Conservation (phyloP, 352 stramenopile species). For the Globisporangium sylvaticum region DNA sequence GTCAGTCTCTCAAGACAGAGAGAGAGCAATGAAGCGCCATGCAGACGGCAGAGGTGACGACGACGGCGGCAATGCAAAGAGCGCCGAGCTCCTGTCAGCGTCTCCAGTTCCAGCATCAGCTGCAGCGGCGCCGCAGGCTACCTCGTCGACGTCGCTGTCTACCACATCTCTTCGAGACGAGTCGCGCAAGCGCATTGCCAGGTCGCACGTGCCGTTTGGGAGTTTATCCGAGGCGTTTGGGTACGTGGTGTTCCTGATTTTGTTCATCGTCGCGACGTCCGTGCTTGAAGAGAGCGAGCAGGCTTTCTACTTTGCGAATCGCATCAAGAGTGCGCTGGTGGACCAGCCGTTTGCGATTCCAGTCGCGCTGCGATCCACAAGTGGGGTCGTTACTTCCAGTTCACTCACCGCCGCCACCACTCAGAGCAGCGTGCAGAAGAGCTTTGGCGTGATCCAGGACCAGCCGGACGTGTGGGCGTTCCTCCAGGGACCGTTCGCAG, state of each 20-base stretch:
- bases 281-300: constrained; percentile 43
- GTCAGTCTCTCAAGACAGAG: neutral
- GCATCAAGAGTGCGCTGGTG: constrained; percentile 40
- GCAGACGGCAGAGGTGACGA: constrained; percentile 13
- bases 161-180: neutral
- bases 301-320: constrained; percentile 65
- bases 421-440: constrained; percentile 27
- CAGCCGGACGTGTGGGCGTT: constrained; percentile 60
- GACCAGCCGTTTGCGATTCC: constrained; percentile 42
- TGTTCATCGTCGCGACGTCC: constrained; percentile 51
- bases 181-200: constrained; percentile 30
- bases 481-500: constrained; percentile 50
- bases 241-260: constrained; percentile 49
- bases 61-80: neutral
- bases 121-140: neutral
- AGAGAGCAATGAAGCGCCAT: constrained; percentile 28
- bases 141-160: neutral
- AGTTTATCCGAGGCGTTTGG: constrained; percentile 44
- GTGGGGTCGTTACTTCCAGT: constrained; percentile 6
- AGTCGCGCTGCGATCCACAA: constrained; percentile 12
- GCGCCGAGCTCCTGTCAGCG: neutral
- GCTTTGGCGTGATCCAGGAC: constrained; percentile 51
- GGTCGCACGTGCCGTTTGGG: constrained; percentile 40
- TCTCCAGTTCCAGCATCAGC: neutral
- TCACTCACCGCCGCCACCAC: neutral